phyloP scores from a whole-genome alignment of 495 filamentous ascomycete species.

The Penicillium angulare region DNA sequence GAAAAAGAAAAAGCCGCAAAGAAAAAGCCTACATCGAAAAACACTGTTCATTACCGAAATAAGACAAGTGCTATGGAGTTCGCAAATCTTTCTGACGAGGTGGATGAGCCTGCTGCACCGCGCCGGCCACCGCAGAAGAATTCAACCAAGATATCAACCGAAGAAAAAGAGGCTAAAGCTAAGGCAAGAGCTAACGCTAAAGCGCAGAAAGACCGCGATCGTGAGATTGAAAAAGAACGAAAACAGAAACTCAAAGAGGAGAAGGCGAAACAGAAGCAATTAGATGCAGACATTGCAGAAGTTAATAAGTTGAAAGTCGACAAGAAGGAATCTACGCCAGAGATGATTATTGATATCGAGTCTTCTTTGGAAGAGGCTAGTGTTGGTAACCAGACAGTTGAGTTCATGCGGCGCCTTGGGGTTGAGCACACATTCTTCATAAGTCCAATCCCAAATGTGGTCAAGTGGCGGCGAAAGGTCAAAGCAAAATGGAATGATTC shows the following conservation, averaged over 20 bases:
- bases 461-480: slow-evolving; percentile 76
- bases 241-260: slow-evolving; percentile 52
- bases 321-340: slow-evolving; percentile 70
- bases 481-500: slow-evolving; percentile 60
- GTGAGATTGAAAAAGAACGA: slow-evolving; percentile 47
- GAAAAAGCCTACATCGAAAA: slow-evolving; percentile 4
- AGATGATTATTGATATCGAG: slow-evolving; percentile 85
- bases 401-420: slow-evolving; percentile 57
- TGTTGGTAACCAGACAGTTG: slow-evolving; percentile 48
- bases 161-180: slow-evolving; percentile 55
- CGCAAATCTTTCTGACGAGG: slow-evolving; percentile 14
- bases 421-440: slow-evolving; percentile 53
- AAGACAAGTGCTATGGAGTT: not conserved
- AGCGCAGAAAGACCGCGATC: slow-evolving; percentile 43
- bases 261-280: slow-evolving; percentile 62
- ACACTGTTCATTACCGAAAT: slow-evolving; percentile 1
- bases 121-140: slow-evolving; percentile 23
- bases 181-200: slow-evolving; percentile 50
- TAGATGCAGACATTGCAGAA: slow-evolving; percentile 65
- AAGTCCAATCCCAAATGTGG: slow-evolving; percentile 54
- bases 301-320: slow-evolving; percentile 75
- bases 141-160: slow-evolving; percentile 33
- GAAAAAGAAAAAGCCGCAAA: slow-evolving; percentile 2
- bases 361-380: slow-evolving; percentile 47
- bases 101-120: slow-evolving; percentile 25